Percentiles rank a stretch among this genome's conserved stretches.
phyloP scores from a whole-genome alignment of 1,284 basidiomycete genomes.

The Cutaneotrichosporon sp. region DNA sequence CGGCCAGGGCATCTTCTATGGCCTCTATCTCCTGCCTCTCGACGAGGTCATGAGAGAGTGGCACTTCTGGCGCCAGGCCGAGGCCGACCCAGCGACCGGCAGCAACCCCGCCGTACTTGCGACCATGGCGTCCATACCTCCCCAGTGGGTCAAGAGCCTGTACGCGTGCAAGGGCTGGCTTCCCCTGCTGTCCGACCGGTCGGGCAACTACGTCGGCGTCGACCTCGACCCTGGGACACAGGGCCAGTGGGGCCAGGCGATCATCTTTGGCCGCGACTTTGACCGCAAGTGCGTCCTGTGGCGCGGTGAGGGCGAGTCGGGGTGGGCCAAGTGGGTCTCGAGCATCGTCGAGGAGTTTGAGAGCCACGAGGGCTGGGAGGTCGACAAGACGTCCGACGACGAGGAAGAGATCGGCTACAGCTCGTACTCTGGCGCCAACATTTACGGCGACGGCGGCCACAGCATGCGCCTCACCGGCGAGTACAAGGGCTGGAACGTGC shows the following conservation, averaged over 20 bases:
- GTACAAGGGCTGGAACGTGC: constrained; percentile 83
- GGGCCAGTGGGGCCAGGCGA: constrained; percentile 86
- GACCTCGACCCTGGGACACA: constrained; percentile 82
- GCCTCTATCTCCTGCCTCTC: constrained; percentile 75
- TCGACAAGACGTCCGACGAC: constrained; percentile 55
- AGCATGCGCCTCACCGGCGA: constrained; percentile 70
- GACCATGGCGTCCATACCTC: constrained; percentile 85
- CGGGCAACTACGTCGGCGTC: constrained; percentile 95
- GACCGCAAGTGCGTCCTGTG: constrained; percentile 96
- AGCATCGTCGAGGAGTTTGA: constrained; percentile 91
- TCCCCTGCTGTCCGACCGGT: constrained; percentile 88
- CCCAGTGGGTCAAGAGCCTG: constrained; percentile 82
- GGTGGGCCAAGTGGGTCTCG: constrained; percentile 96
- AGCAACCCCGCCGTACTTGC: constrained; percentile 69
- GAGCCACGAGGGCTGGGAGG: constrained; percentile 79
- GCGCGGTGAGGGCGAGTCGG: constrained; percentile 82
- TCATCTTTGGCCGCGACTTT: constrained; percentile 96
- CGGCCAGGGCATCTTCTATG: constrained; percentile 73
- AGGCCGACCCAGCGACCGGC: constrained; percentile 71
- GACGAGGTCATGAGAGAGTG: constrained; percentile 91
- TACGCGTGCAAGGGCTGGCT: constrained; percentile 97
- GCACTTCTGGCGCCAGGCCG: constrained; percentile 89
- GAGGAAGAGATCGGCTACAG: constrained; percentile 79
- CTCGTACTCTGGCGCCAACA: constrained; percentile 77
- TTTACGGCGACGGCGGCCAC: constrained; percentile 66